Base-by-base conservation (phyloP, 1,139 yeast genomes). In the Candida anutae region DNA sequence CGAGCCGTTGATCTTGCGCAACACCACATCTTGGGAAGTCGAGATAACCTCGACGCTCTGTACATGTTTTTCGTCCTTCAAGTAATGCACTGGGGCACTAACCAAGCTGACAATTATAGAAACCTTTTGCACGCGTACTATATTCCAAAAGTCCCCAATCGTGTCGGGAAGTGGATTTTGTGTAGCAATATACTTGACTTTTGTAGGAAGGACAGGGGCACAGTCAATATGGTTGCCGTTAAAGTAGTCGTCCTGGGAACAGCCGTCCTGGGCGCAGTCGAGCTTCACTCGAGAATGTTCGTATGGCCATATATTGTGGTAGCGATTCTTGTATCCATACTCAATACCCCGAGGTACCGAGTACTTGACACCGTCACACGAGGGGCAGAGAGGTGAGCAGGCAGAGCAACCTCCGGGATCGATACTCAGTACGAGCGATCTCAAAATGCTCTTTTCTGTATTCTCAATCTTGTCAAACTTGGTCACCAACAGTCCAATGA, bases 31-130 rank as follows among this genome's bases (percentile, higher is more conserved):
- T 2, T 28, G 25, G 9, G 35, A 23, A 6, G 26, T 10, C 15
- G 25, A 28, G 13, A 41, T 23, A 9, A 26, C 18, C 13, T 38
- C 40, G 9, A 37, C 24, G 5, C 24, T 21, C 10, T 11, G n/a
- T 8, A 34, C 39, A 8, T 24, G 22, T 9, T 20, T 24, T 16
- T 13, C 12, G 6, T 33, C 33, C 12, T 38, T 26, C 17, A 41
- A 37, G 26, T 41, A 41, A 5, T 32, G 24, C 19, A 38, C 29
- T 1, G 37, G 39, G 5, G 45, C 36, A 22, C 75, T 68, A 26
- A 88, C 83, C 30, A 84, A 61, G 48, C 88, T 81, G 13, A 85
- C 61, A 29, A 84, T 77, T 5, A 81, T 62, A 15, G 77, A 74
- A 8, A 76, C 70, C 2, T 68, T 53, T 36, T 81, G 73, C 26